These are phyloP conservation scores for Alternaria postmessia DNA, from an alignment of 2,329 filamentous ascomycete genomes.

Conservation along the genomic window DNA sequence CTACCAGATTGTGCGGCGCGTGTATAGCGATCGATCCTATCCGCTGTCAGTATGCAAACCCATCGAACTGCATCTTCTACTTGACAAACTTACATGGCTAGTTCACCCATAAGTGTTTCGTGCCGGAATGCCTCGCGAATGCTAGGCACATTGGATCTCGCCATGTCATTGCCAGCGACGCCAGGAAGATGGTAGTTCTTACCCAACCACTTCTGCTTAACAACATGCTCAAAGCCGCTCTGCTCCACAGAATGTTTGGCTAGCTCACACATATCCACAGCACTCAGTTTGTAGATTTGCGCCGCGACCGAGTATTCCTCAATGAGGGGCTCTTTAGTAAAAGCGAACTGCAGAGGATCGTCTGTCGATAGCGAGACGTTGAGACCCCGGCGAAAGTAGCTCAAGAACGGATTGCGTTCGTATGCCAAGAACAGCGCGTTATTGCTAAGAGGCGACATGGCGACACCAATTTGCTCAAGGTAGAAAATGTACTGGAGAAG, in stretches of 20 bases:
- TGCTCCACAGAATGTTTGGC: slow-evolving; percentile 96
- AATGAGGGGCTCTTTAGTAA: slow-evolving; percentile 96
- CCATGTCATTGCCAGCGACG: slow-evolving; percentile 86
- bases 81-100: slow-evolving; percentile 74
- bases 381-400: slow-evolving; percentile 92
- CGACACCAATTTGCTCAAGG: slow-evolving; percentile 95
- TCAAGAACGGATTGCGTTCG: slow-evolving; percentile 93
- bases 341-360: slow-evolving; percentile 96
- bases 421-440: slow-evolving; percentile 97
- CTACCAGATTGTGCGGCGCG: slow-evolving; percentile 41
- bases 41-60: slow-evolving; percentile 4
- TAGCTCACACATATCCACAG: slow-evolving; percentile 98
- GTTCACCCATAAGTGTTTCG: slow-evolving; percentile 83
- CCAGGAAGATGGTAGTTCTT: slow-evolving; percentile 79
- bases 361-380: slow-evolving; percentile 98
- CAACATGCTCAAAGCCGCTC: slow-evolving; percentile 86
- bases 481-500: slow-evolving; percentile 97
- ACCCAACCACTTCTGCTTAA: slow-evolving; percentile 94
- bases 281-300: slow-evolving; percentile 96
- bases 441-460: slow-evolving; percentile 99
- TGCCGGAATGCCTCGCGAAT: slow-evolving; percentile 89
- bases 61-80: neutral
- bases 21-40: slow-evolving; percentile 55
- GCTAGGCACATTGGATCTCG: slow-evolving; percentile 95
- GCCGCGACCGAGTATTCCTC: slow-evolving; percentile 98